These are phyloP conservation scores for Peziza echinospora DNA, from an alignment of 495 filamentous ascomycete genomes.

Conservation along the genomic window DNA sequence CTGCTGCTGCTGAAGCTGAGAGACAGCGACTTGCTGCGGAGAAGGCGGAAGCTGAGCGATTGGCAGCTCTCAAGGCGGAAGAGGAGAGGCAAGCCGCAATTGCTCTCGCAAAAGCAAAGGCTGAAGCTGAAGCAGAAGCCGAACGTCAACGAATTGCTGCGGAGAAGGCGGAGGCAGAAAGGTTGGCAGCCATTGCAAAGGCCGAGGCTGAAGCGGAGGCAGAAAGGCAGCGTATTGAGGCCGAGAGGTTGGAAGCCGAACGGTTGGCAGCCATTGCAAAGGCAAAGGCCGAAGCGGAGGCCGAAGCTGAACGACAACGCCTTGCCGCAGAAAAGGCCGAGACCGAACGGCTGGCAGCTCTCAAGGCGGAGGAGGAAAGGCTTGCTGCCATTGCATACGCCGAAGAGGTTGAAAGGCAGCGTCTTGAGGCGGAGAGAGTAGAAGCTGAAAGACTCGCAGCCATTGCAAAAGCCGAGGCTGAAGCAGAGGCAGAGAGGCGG, in stretches of 20 bases:
- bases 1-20: background rate
- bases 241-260: background rate
- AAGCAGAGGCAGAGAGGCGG: background rate
- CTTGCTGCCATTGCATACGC: background rate
- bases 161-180: background rate
- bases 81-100: background rate
- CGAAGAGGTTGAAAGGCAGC: background rate
- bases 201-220: background rate
- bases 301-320: background rate
- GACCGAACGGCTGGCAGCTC: background rate
- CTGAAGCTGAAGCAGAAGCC: constrained; percentile 1
- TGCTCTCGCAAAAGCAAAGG: background rate
- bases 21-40: constrained; percentile 1
- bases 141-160: background rate
- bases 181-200: background rate
- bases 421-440: background rate
- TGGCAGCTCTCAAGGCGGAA: background rate
- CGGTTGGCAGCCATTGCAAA: background rate
- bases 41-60: background rate
- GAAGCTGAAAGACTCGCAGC: background rate
- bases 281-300: constrained; percentile 1
- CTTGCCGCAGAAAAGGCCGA: background rate
- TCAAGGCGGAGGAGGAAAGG: background rate
- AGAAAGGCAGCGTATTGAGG: background rate
- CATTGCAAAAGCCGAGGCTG: background rate